Percentiles rank a stretch among this genome's conserved stretches.
Conservation (phyloP, 2,329 filamentous ascomycete genomes). For the Trichoderma sp. region DNA sequence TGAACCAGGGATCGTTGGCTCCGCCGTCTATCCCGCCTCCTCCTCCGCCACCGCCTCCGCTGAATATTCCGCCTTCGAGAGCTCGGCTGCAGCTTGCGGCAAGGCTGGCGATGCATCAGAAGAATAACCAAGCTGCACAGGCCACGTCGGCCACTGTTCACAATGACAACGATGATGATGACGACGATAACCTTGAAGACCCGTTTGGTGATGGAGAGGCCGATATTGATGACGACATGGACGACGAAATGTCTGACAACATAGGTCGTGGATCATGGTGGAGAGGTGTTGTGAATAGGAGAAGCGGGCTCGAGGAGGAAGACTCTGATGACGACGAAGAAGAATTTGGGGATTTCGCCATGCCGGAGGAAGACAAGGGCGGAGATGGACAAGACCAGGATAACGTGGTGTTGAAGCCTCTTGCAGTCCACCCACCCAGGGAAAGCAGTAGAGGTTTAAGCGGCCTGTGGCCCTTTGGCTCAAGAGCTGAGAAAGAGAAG, state of each 20-base stretch:
- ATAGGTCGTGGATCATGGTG: conserved; percentile 46
- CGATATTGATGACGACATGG: conserved; percentile 53
- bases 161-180: conserved; percentile 41
- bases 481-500: conserved; percentile 33
- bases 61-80: conserved; percentile 82
- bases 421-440: conserved; percentile 51
- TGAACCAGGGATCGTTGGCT: conserved; percentile 50
- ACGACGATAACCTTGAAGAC: conserved; percentile 38
- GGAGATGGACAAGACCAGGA: conserved; percentile 34
- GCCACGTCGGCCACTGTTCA: conserved; percentile 43
- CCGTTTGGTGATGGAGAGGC: conserved; percentile 56
- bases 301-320: conserved; percentile 43
- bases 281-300: conserved; percentile 40
- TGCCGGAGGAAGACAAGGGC: conserved; percentile 51
- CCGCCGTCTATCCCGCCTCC: conserved; percentile 59
- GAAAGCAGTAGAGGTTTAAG: conserved; percentile 44
- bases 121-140: conserved; percentile 52
- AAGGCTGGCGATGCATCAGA: conserved; percentile 72
- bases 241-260: conserved; percentile 40
- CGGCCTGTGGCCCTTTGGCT: conserved; percentile 59
- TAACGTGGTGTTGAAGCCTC: conserved; percentile 52
- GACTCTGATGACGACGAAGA: conserved; percentile 45
- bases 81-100: conserved; percentile 89
- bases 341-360: conserved; percentile 67
- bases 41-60: conserved; percentile 68